Base-by-base conservation (phyloP, 164 flowering plant genomes). In the Santalum album region DNA sequence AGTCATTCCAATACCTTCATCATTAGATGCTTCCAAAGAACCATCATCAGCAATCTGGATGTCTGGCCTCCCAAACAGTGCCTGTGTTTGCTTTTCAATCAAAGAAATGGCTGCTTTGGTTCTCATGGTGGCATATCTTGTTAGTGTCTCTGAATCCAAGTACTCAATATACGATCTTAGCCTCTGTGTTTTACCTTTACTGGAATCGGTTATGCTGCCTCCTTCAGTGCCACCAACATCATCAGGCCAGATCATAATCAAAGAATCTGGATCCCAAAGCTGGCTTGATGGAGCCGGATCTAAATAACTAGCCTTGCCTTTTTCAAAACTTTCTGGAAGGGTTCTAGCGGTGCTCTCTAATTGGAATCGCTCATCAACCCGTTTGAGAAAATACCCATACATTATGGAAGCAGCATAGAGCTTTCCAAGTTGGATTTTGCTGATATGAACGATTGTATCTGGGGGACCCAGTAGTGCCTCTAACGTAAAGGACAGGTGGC, bases 331-430 rank as follows among this genome's bases (percentile, higher is more conserved):
- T 49, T 68, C 67, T 0, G 97, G 87, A 58, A 83, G 92, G 11
- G 84, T 80, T 52, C 77, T 78, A 90, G 87, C 77, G 32, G 81
- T 67, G 72, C 83, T 75, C 64, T 88, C 98, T 0, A 91, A 83
- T 66, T 88, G 96, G 58, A 74, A 91, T 49, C 96, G 74, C 56
- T 81, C 65, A 61, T 91, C 96, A 49, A 91, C 98, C 71, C 96
- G 70, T 67, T 72, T 77, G 6, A 91, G 90, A 64, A 91, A 91
- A 60, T 91, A 91, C 21, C 96, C 98, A 51, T 91, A 88, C 94
- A 91, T 88, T 29, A 86, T 81, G 15, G 98, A 88, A 45, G 98
- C 96, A 55, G 98, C 98, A 64, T 91, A 91, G 9, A 91, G 79
- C 79, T 91, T 91, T 24, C 98, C 98, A 24, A 88, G 85, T 65